Conservation (phyloP, 768 basidiomycete genomes). For the Gelatoporia subvermispora region DNA sequence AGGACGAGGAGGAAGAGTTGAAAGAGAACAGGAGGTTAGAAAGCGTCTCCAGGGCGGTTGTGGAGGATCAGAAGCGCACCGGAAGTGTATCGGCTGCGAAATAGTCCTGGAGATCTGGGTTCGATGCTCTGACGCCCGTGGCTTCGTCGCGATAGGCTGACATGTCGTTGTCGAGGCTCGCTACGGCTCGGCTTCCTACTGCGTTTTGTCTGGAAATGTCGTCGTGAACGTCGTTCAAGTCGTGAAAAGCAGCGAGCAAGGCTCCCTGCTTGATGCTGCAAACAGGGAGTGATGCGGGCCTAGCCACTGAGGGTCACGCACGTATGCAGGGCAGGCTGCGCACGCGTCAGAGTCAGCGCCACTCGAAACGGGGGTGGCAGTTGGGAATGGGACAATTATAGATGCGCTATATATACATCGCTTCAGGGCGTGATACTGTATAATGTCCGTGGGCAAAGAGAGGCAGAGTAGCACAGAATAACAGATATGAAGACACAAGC, state of each 20-base stretch:
- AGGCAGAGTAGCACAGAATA: too few species aligned
- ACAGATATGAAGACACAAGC: too few species aligned
- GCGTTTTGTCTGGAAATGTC: too few species aligned
- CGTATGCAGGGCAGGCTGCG: too few species aligned
- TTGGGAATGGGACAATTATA: too few species aligned
- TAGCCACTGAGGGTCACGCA: too few species aligned
- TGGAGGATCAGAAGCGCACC: not conserved
- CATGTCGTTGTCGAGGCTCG: not conserved
- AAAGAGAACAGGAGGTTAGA: not conserved
- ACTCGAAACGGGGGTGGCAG: too few species aligned
- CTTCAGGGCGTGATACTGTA: too few species aligned
- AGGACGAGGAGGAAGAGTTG: not conserved
- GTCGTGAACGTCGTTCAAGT: slow-evolving; percentile 1
- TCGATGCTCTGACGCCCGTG: not conserved
- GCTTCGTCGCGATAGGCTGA: not conserved
- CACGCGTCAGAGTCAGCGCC: too few species aligned
- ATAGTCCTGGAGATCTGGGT: not conserved
- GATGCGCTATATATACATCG: too few species aligned
- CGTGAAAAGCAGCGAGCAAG: not conserved
- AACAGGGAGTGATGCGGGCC: too few species aligned
- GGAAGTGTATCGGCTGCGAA: not conserved
- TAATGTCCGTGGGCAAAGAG: too few species aligned
- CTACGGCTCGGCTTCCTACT: not conserved
- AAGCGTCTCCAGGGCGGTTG: not conserved
- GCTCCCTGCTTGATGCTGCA: not conserved